Base-by-base conservation (phyloP, 768 basidiomycete genomes). In the Calocybe indica region DNA sequence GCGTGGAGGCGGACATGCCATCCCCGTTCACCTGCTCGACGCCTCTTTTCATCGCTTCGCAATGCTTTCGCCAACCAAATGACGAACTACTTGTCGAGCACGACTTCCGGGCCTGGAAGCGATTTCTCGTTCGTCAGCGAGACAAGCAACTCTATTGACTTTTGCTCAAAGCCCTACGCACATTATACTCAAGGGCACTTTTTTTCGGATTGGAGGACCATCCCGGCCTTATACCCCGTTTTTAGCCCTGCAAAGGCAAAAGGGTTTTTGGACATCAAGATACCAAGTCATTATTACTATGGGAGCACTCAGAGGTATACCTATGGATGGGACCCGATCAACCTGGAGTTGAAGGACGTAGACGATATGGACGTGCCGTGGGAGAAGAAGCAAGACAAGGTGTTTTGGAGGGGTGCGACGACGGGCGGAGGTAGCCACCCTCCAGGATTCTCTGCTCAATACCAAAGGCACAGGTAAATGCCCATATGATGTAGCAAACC, bases 241-340 rank as follows among this genome's bases (percentile, higher is more conserved):
- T 88, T 99, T 66, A 93, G 92, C 2, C 93, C 95, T 2, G 89
- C 92, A 0, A 92, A 88, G 58, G 83, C 86, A 0, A 71, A 72
- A 36, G 92, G 96, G 0, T 97, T 86, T 61, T 69, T 82, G 52
- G 96, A 98, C 60, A 89, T 99, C 55, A 75, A 88, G 48, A 92
- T 98, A 52, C 95, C 96, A 0, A 93, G 90, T 51, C 93, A 98
- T 63, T 98, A 99, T 62, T 98, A 99, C 63, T 91, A 90, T 57
- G 85, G 85, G 8, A 83, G 83, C 46, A 90, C 85, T 11, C 70
- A 76, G 40, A 66, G 82, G 46, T 94, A 95, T 57, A 92, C 93
- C 1, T 97, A 95, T 50, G 93, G 83, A 0, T 97, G 90, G 87
- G 91, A 96, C 59, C 69, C 83, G 0, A 73, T 85, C 13, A 83